Evolutionary conservation across 2,329 filamentous ascomycete genomes (phyloP).

Genomic region (Harringtonia lauricola): DNA sequence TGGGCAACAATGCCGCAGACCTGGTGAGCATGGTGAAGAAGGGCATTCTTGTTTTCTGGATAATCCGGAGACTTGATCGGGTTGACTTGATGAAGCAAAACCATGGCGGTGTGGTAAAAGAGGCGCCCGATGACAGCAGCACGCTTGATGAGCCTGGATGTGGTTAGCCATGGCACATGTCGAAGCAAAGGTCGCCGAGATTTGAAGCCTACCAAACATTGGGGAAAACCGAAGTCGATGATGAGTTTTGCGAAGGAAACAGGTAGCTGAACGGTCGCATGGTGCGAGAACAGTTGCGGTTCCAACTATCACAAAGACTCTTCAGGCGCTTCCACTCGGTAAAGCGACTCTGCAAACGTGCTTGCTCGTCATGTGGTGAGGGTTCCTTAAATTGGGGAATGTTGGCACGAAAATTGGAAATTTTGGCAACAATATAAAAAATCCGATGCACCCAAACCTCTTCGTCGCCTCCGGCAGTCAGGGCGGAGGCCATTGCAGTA

Average conservation of each 20-base stretch:
- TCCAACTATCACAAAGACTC: constrained; percentile 74
- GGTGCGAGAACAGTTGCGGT: constrained; percentile 62
- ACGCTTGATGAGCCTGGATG: constrained; percentile 63
- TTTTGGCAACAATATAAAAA: constrained; percentile 77
- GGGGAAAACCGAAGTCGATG: constrained; percentile 64
- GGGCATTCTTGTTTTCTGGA: constrained; percentile 58
- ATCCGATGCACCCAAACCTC: constrained; percentile 85
- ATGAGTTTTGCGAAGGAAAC: constrained; percentile 43
- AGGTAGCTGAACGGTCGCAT: constrained; percentile 82
- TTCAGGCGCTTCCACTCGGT: constrained; percentile 75
- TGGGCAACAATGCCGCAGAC: constrained; percentile 86
- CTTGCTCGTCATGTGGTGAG: constrained; percentile 51
- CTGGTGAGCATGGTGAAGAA: constrained; percentile 66
- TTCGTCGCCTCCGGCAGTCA: constrained; percentile 44
- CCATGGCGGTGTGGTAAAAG: constrained; percentile 82
- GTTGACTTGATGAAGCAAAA: constrained; percentile 69
- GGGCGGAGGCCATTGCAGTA: constrained; percentile 6
- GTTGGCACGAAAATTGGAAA: constrained; percentile 72
- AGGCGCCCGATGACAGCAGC: constrained; percentile 71
- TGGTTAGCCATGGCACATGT: background rate
- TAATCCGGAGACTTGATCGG: constrained; percentile 51
- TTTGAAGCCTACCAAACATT: constrained; percentile 59
- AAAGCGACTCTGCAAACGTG: constrained; percentile 51
- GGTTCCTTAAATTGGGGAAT: constrained; percentile 50
- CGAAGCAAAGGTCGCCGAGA: background rate